Conservation (phyloP, 352 stramenopile species). For the Phytophthora ramorum region DNA sequence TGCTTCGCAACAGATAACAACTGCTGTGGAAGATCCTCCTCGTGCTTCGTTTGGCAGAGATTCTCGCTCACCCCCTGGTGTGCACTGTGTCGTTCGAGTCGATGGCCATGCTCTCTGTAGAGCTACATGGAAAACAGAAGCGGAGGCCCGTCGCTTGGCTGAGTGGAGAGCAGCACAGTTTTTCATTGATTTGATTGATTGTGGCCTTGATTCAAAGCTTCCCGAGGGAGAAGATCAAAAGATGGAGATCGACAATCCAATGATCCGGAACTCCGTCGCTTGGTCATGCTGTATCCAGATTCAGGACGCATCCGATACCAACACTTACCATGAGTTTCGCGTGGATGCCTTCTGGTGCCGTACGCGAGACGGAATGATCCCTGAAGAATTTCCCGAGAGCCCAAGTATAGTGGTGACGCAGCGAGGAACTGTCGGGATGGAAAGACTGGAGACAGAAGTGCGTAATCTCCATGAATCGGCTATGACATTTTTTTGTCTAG, state of each 20-base stretch:
- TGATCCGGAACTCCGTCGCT: slow-evolving; percentile 24
- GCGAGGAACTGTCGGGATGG: slow-evolving; percentile 47
- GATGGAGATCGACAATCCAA: slow-evolving; percentile 38
- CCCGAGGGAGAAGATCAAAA: slow-evolving; percentile 44
- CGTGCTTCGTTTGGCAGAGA: slow-evolving; percentile 20
- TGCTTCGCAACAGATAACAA: slow-evolving; percentile 46
- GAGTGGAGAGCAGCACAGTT: slow-evolving; percentile 66
- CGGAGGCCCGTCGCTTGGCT: slow-evolving; percentile 53
- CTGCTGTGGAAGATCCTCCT: slow-evolving; percentile 40
- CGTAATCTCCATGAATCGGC: slow-evolving; percentile 50
- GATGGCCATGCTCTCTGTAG: slow-evolving; percentile 56
- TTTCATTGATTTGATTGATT: slow-evolving; percentile 76
- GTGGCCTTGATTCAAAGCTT: slow-evolving; percentile 58
- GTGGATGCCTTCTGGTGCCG: slow-evolving; percentile 64
- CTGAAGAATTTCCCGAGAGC: slow-evolving; percentile 32
- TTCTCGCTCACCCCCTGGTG: slow-evolving; percentile 22
- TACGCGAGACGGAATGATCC: slow-evolving; percentile 35
- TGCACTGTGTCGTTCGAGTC: slow-evolving; percentile 51
- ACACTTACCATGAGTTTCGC: slow-evolving; percentile 52
- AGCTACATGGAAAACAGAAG: slow-evolving; percentile 56
- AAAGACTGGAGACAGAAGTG: slow-evolving; percentile 45
- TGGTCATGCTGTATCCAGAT: slow-evolving; percentile 66
- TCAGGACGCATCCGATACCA: slow-evolving; percentile 54
- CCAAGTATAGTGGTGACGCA: slow-evolving; percentile 49
- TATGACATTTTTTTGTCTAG: slow-evolving; percentile 64